Base-by-base conservation (phyloP, 139 green algal genomes). In the Yamagishiella unicocca region DNA sequence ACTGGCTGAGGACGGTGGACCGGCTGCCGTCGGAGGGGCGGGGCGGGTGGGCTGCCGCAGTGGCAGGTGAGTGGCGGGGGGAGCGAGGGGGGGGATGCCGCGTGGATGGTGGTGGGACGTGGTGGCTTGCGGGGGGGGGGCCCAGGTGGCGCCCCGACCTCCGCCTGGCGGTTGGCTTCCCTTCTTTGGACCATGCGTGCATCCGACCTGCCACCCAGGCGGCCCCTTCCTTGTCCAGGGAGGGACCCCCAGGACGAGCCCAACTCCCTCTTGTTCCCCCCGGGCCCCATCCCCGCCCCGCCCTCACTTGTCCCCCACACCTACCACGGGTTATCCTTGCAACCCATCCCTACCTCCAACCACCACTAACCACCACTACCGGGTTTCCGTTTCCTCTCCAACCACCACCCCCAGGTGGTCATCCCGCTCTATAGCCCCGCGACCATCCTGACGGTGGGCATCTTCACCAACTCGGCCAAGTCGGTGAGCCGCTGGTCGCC, bases 351-450 rank as follows among this genome's bases (percentile, higher is more conserved):
- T 5, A 22, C 64, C 64, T 72, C 14, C 50, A 58, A 58, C 50
- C 50, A 17, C 12, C 14, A 43, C 64, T 22, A 7, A 29, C n/a
- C 9, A 24, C n/a, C 64, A n/a, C n/a, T n/a, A n/a, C n/a, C n/a
- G n/a, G n/a, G 29, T 72, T 17, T n/a, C 29, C 6, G 6, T 43
- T 4, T n/a, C 64, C 64, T n/a, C 64, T 17, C 64, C n/a, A 43
- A 10, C 50, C 12, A 10, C 50, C 12, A 10, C 14, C 64, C n/a
- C 33, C 78, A 87, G 81, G 82, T 87, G n/a, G 37, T 74, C 33
- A 81, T 87, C 31, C 82, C 82, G 46, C 21, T 87, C 25, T 87
- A 87, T 45, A 54, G 31, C 46, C 82, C 82, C 66, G 67, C 82
- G 33, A 80, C 82, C 33, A 67, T 81, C 14, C 67, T 87, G 2